A percentile compares a stretch with the other conserved stretches of the same genome.
These are phyloP conservation scores for Tricholoma sp. DNA, from an alignment of 768 basidiomycete genomes.

Conservation along the genomic window DNA sequence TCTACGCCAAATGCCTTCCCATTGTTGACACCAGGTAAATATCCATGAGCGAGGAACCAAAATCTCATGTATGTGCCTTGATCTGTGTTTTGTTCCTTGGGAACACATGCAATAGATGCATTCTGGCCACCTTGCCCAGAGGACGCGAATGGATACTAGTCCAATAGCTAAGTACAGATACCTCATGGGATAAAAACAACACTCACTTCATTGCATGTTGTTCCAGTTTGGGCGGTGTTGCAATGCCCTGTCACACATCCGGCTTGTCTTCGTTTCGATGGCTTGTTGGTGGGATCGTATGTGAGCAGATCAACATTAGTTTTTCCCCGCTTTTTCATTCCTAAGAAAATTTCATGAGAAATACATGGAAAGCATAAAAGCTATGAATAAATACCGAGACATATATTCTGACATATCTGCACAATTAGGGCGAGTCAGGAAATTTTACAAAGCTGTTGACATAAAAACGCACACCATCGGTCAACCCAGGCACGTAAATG, in stretches of 20 bases:
- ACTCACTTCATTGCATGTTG: neutral
- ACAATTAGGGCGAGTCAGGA: neutral
- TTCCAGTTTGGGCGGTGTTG: neutral
- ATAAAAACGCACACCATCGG: neutral
- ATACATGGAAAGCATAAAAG: neutral
- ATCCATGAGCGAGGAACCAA: neutral
- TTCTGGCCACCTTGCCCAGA: neutral
- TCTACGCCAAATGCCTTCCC: neutral
- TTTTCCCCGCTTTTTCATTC: neutral
- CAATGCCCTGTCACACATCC: neutral
- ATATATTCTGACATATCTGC: neutral
- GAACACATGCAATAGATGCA: neutral
- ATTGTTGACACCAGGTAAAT: neutral
- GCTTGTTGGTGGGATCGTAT: neutral
- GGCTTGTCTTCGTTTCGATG: neutral
- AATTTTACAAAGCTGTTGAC: neutral
- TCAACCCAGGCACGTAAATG: neutral
- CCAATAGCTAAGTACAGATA: neutral
- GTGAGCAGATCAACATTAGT: neutral
- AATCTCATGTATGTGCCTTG: neutral
- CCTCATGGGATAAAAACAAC: neutral
- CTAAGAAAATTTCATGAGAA: neutral
- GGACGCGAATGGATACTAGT: neutral
- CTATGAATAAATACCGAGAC: neutral
- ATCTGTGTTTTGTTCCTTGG: neutral